Conservation (phyloP, 2,329 filamentous ascomycete genomes). For the Aspergillus quadrilineatus region DNA sequence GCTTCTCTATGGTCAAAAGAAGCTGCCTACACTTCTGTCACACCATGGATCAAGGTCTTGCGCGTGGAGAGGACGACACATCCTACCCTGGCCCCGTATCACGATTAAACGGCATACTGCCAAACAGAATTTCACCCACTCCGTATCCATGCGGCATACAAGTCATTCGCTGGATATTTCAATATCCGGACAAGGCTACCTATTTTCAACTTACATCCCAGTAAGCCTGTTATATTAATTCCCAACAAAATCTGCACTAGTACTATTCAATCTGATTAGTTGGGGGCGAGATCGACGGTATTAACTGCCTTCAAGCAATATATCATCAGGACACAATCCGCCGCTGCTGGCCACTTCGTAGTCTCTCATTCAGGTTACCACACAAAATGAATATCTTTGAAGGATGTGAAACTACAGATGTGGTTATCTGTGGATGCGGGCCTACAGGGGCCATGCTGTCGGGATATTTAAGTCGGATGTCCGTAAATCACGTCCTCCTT, state of each 20-base stretch:
- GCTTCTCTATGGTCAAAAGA: too few relatives aligned
- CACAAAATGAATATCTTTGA: neutral
- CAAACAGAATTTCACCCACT: too few relatives aligned
- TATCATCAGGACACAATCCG: neutral
- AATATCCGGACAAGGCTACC: neutral
- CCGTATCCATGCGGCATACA: too few relatives aligned
- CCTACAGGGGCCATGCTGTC: constrained; percentile 33
- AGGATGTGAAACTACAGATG: constrained; percentile 25
- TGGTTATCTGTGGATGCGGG: constrained; percentile 36
- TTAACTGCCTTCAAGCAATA: neutral
- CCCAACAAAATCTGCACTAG: neutral
- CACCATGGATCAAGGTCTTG: too few relatives aligned
- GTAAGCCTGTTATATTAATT: neutral
- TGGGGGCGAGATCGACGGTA: neutral
- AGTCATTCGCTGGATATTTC: too few relatives aligned
- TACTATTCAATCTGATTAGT: neutral
- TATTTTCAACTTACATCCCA: neutral
- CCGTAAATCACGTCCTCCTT: constrained; percentile 27
- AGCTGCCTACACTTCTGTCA: too few relatives aligned
- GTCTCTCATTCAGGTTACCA: neutral
- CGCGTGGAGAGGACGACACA: too few relatives aligned
- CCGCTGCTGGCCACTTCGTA: neutral
- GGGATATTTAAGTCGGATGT: constrained; percentile 25
- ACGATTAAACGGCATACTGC: too few relatives aligned
- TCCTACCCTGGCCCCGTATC: too few relatives aligned